These are phyloP conservation scores for Agapanthus africanus DNA, from an alignment of 106 monocot genomes.

Conservation along the genomic window DNA sequence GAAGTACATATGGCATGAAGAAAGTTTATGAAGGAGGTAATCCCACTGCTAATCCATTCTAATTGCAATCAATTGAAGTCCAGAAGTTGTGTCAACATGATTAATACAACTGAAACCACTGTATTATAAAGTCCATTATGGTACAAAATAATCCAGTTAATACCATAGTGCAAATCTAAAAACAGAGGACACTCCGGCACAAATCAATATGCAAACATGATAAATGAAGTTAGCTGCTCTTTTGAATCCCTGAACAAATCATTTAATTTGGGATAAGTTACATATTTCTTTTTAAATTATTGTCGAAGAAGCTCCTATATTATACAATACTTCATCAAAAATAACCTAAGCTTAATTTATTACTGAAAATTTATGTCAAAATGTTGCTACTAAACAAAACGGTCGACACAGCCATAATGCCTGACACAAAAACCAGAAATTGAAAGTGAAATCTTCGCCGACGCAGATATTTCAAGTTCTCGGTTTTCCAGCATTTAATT, in stretches of 20 bases:
- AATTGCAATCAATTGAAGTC: background rate
- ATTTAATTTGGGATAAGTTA: background rate
- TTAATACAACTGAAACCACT: background rate
- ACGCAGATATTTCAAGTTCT: no score
- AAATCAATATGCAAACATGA: background rate
- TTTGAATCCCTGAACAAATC: background rate
- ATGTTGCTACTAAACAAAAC: no score
- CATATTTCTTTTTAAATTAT: no score
- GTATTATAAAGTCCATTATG: background rate
- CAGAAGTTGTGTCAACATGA: background rate
- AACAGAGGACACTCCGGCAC: background rate
- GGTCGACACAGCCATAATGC: no score
- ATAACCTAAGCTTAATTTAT: no score
- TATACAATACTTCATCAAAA: no score
- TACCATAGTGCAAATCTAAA: background rate
- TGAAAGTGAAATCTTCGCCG: no score
- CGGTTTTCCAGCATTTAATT: background rate
- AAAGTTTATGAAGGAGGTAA: background rate
- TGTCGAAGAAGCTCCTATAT: no score
- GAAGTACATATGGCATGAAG: background rate
- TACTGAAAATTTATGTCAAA: no score
- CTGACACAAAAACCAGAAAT: no score
- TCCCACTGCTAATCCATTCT: background rate
- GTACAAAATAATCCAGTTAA: background rate
- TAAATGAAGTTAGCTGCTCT: no score